These are phyloP conservation scores for Penicillium canariense DNA, from an alignment of 495 filamentous ascomycete species.

Conservation along the genomic window DNA sequence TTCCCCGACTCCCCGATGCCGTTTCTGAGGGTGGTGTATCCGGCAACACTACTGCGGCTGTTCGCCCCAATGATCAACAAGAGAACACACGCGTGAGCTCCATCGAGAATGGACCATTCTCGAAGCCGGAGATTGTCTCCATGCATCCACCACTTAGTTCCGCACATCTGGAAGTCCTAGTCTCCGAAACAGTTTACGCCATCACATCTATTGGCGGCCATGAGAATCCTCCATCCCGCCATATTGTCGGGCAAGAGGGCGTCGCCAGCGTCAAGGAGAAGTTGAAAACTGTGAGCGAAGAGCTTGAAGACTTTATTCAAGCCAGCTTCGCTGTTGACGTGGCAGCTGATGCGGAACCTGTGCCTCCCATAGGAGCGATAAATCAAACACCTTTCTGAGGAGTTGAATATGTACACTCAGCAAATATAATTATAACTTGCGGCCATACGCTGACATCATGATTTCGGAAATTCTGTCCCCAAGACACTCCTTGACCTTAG, in stretches of 20 bases:
- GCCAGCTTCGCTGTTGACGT: constrained; percentile 83
- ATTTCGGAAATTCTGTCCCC: neutral
- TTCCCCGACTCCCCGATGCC: constrained; percentile 51
- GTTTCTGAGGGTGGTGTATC: constrained; percentile 6
- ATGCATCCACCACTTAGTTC: constrained; percentile 69
- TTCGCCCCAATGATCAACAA: constrained; percentile 18
- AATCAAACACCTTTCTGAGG: neutral
- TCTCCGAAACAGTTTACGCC: constrained; percentile 88
- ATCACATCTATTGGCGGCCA: constrained; percentile 89
- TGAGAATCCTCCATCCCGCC: constrained; percentile 90
- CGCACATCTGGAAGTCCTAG: constrained; percentile 61
- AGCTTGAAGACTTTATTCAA: constrained; percentile 93
- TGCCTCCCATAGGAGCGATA: constrained; percentile 14
- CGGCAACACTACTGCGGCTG: constrained; percentile 15
- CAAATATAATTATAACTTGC: neutral
- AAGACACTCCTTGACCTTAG: neutral
- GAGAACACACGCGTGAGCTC: constrained; percentile 28
- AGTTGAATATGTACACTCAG: neutral
- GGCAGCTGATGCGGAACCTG: constrained; percentile 39
- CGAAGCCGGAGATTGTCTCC: constrained; percentile 56
- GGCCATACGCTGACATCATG: neutral
- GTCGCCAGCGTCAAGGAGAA: constrained; percentile 91
- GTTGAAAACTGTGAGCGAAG: constrained; percentile 92
- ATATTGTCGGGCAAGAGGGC: constrained; percentile 91
- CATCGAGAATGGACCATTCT: constrained; percentile 43